Percentiles rank a stretch among this genome's conserved stretches.
phyloP scores from a whole-genome alignment of 805 yeast genomes.

The Yamadazyma olivae region DNA sequence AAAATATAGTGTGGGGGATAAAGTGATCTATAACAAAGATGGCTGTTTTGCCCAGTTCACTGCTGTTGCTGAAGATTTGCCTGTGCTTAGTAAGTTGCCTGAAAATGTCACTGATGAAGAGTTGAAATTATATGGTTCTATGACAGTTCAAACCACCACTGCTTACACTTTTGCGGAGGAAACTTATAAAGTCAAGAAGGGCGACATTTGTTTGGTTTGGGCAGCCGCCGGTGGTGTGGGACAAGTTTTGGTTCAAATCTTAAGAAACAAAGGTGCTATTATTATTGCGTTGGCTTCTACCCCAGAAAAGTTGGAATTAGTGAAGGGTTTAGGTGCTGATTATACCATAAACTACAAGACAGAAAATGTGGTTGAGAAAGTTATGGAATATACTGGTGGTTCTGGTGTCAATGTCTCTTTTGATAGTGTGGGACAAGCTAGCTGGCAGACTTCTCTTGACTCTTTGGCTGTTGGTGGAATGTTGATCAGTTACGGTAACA shows the following conservation, averaged over 20 bases:
- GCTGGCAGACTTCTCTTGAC: conserved; percentile 62
- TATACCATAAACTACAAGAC: conserved; percentile 52
- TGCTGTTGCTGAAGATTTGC: conserved; percentile 35
- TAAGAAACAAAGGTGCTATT: conserved; percentile 63
- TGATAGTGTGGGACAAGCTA: conserved; percentile 77
- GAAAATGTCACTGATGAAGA: conserved; percentile 44
- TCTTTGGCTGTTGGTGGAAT: conserved; percentile 70
- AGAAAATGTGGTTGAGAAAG: conserved; percentile 55
- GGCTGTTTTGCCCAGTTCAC: conserved; percentile 73
- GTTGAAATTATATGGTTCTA: conserved; percentile 56
- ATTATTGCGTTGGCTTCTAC: conserved; percentile 85
- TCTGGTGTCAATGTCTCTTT: conserved; percentile 66
- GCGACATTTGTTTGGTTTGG: conserved; percentile 72
- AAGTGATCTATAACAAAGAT: conserved; percentile 54
- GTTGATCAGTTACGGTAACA: conserved; percentile 76
- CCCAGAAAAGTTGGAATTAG: conserved; percentile 64
- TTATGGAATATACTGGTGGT: conserved; percentile 59
- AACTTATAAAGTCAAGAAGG: conserved; percentile 63
- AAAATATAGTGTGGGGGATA: conserved; percentile 63
- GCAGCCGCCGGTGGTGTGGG: conserved; percentile 99
- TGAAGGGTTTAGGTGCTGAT: conserved; percentile 74
- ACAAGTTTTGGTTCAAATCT: conserved; percentile 61
- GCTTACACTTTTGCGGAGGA: conserved; percentile 69
- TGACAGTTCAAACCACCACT: conserved; percentile 72
- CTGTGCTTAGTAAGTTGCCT: conserved; percentile 48